Evolutionary conservation across 2,329 filamentous ascomycete genomes (phyloP), one percentile per base, ranked within the genome.

Genomic region (Trichoderma pleuroti): DNA sequence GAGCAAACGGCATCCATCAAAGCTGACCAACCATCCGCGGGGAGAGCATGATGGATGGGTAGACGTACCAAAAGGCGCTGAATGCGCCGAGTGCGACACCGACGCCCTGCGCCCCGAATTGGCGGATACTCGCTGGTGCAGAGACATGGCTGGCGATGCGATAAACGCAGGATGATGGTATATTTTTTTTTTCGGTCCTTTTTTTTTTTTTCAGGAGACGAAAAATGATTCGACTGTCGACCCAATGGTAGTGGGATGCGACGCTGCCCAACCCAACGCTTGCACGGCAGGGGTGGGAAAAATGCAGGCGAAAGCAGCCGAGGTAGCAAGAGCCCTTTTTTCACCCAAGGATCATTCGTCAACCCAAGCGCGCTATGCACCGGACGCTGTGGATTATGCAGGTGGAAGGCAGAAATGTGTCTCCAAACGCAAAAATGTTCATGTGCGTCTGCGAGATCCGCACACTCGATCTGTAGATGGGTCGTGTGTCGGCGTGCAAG

Each of bases 71-170:
- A 67, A 65, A 60, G 66, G 34, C 54, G 32, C 39, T 28, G 70
- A 62, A 57, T 74, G 56, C 56, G 56, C 56, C 56, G 46, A 52
- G 46, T 59, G 73, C 72, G 77, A 75, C 72, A 74, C 73, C 68
- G 72, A 77, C 28, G 71, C n/a, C 59, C 71, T 64, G 67, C 74
- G 74, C 46, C 73, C 70, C 24, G 70, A 65, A 60, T 72, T 74
- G 63, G 73, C 71, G 70, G 74, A 72, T 32, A 72, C 65, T 57
- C 73, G 70, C 52, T 72, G 72, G 26, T 72, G 60, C 36, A 72
- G 63, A 32, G 70, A 68, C 72, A 74, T 74, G 71, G 46, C 62
- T 63, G 57, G 57, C 26, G 57, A 63, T 71, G 42, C 42, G 39
- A 42, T 57, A 59, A 32, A 68, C 24, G 56, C 39, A 61, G 24